Percentiles rank a stretch among this genome's conserved stretches.
phyloP scores from a whole-genome alignment of 2,329 filamentous ascomycete genomes.

The Alternaria infectoria region DNA sequence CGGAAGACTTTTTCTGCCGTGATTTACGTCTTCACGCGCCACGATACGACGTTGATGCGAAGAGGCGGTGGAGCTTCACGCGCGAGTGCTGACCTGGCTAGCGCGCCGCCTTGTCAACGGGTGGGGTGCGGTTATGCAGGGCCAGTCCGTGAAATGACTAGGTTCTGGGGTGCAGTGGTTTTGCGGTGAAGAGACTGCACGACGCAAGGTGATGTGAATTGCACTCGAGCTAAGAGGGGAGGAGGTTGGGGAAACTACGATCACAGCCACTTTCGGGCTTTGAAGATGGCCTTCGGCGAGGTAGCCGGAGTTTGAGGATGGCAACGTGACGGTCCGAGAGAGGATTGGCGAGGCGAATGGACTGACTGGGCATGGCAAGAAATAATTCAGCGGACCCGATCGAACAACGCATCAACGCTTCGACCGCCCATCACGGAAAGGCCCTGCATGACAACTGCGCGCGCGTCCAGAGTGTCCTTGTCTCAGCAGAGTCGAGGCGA shows the following conservation, averaged over 20 bases:
- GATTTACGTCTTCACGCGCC: background rate
- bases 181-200: slow-evolving; percentile 7
- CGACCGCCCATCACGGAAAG: slow-evolving; percentile 2
- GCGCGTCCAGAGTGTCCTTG: background rate
- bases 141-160: background rate
- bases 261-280: background rate
- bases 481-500: background rate
- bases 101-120: slow-evolving; percentile 8
- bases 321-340: background rate
- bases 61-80: slow-evolving; percentile 8
- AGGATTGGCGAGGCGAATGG: slow-evolving; percentile 8
- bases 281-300: background rate
- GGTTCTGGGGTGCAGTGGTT: slow-evolving; percentile 9
- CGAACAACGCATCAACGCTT: slow-evolving; percentile 18
- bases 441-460: slow-evolving; percentile 15
- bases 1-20: slow-evolving; percentile 5
- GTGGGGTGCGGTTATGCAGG: slow-evolving; percentile 13
- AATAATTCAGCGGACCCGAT: slow-evolving; percentile 4
- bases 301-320: background rate
- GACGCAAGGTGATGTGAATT: background rate
- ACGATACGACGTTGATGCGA: slow-evolving; percentile 1
- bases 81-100: slow-evolving; percentile 2
- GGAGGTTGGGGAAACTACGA: background rate
- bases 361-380: slow-evolving; percentile 3
- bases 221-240: background rate